Evolutionary conservation across 1,284 basidiomycete species (phyloP), one percentile per base, ranked within the genome.

Genomic region (Ceratobasidium sp.): DNA sequence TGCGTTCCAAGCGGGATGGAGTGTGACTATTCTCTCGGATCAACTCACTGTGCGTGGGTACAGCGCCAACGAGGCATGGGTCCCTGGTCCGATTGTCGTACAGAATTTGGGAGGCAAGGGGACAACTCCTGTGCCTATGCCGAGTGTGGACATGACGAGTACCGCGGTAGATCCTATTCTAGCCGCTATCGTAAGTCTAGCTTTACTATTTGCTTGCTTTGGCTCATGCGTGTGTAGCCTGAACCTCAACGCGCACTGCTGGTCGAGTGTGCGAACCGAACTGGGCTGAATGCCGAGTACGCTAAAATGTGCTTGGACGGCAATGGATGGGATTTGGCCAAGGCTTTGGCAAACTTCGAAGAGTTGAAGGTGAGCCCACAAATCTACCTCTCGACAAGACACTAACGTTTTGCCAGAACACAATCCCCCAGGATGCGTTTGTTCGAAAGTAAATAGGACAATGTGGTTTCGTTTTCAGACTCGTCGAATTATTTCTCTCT

Each of bases 1-100:
- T 45, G 93, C 95, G 6, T 89, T 88, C 74, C 76, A 83, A 60
- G 87, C 86, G 68, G 94, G 94, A 20, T 99, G 96, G 96, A 89
- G 93, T 40, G 91, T 95, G 73, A 82, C 89, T 57, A 90, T 99
- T 74, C 81, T 98, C 6, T 96, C 93, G 25, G 96, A 99, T 77
- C 89, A 92, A 74, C 85, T 93, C 78, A 89, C 87, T 22, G 82
- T 98, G 50, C 89, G 95, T 49, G 86, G 84, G 25, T 97, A 94
- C 78, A 92, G 94, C 6, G 91, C 87, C 74, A 87, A 87, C 43
- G 87, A 88, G 53, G 91, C 92, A 0, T 97, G 91, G 91, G 81
- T 78, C 72, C 83, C 85, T 38, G 90, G 91, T 10, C 86, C 87
- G 13, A 83, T 93, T 80, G 80, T 84, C 27, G 87, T 73, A 13